These are phyloP conservation scores for Castanopsis chinensis DNA, from an alignment of 306 rosid species.

Conservation along the genomic window DNA sequence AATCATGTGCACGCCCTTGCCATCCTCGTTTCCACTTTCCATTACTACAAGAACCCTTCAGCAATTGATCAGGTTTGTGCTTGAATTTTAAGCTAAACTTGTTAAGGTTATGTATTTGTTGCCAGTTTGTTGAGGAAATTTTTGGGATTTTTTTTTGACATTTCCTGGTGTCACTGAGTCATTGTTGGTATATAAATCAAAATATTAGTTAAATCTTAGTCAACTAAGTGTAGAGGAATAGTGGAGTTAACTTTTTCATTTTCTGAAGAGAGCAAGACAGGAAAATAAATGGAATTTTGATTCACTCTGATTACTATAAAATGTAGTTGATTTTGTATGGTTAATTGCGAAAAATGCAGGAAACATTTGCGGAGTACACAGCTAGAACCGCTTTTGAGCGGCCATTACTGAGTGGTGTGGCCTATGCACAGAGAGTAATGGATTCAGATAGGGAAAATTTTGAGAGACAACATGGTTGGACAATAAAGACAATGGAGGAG, in stretches of 20 bases:
- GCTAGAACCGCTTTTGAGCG: constrained; percentile 95
- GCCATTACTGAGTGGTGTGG: constrained; percentile 95
- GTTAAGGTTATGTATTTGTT: background rate
- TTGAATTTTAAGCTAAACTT: constrained; percentile 11
- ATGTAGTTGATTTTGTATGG: background rate
- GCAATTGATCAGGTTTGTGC: constrained; percentile 94
- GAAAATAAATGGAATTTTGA: background rate
- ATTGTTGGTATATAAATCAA: background rate
- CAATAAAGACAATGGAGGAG: constrained; percentile 91
- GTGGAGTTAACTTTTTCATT: background rate
- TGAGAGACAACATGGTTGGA: constrained; percentile 87
- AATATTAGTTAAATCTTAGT: background rate
- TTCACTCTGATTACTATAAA: background rate
- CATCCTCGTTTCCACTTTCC: constrained; percentile 93
- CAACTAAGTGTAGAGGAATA: background rate
- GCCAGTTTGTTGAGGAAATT: background rate
- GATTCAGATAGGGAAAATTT: constrained; percentile 72
- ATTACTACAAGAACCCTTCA: constrained; percentile 80
- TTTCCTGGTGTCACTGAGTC: background rate
- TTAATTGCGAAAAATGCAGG: constrained; percentile 49
- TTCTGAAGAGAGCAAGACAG: background rate
- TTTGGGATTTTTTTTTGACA: background rate
- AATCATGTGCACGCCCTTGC: constrained; percentile 98
- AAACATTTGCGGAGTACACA: constrained; percentile 89
- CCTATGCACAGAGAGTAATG: constrained; percentile 82